phyloP scores from a whole-genome alignment of 78 protist species.

The Dictyostelium brefeldianum region DNA sequence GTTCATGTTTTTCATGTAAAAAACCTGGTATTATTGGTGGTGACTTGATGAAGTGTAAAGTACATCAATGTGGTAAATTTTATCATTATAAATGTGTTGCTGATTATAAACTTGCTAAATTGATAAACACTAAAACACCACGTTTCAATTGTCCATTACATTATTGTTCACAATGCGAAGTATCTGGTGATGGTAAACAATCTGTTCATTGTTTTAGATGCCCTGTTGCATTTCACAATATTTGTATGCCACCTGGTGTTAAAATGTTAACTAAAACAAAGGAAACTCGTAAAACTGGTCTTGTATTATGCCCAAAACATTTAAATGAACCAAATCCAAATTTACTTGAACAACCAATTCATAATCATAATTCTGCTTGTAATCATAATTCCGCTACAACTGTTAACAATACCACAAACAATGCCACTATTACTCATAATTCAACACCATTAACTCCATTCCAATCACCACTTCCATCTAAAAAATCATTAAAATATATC shows the following conservation, averaged over 20 bases:
- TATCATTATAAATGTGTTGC: conserved; percentile 59
- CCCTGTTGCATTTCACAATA: conserved; percentile 75
- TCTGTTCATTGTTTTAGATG: conserved; percentile 77
- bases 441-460: neutral
- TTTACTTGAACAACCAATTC: neutral
- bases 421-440: neutral
- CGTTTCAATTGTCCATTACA: conserved; percentile 79
- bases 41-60: conserved; percentile 71
- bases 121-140: conserved; percentile 66
- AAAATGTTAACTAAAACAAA: conserved; percentile 71
- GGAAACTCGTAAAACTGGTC: conserved; percentile 78
- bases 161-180: conserved; percentile 35
- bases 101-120: conserved; percentile 52
- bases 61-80: conserved; percentile 76
- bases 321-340: conserved; percentile 19
- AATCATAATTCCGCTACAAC: neutral
- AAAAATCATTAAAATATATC: neutral
- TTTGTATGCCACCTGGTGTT: conserved; percentile 71
- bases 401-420: neutral
- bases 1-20: conserved; percentile 56
- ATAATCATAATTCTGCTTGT: neutral
- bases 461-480: neutral
- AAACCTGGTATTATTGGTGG: conserved; percentile 49
- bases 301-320: conserved; percentile 70
- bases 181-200: conserved; percentile 81